Conservation (phyloP, 345 rosid genomes). For the Odontarrhena argentea region DNA sequence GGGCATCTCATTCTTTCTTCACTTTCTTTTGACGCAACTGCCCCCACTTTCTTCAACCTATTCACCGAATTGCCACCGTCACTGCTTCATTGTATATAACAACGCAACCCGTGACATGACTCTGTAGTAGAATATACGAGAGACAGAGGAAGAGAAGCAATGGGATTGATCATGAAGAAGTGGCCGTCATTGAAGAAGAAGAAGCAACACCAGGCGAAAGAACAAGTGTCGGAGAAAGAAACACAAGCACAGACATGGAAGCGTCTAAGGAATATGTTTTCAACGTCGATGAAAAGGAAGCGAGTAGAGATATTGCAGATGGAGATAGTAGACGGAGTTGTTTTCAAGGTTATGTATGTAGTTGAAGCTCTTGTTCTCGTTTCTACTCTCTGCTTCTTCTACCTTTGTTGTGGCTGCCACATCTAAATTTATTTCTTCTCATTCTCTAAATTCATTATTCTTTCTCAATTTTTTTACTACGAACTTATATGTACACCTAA, state of each 20-base stretch:
- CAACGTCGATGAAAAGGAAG: conserved; percentile 42
- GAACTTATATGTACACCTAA: conserved; percentile 15
- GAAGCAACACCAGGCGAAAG: conserved; percentile 25
- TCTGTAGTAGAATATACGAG: not conserved
- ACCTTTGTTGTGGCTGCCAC: conserved; percentile 74
- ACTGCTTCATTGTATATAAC: conserved; percentile 15
- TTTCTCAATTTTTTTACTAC: conserved; percentile 9
- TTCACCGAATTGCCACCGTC: conserved; percentile 29
- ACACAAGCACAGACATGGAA: conserved; percentile 42
- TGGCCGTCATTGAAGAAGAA: conserved; percentile 35
- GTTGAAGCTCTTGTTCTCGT: conserved; percentile 65
- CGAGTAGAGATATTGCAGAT: conserved; percentile 35
- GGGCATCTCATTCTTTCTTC: conserved; percentile 34
- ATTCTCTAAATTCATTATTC: conserved; percentile 17
- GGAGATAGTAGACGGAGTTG: conserved; percentile 49
- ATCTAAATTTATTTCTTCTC: conserved; percentile 36
- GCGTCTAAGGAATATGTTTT: conserved; percentile 33
- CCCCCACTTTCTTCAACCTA: conserved; percentile 18
- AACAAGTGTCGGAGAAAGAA: conserved; percentile 42
- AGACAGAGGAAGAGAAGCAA: conserved; percentile 17
- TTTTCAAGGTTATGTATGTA: conserved; percentile 57
- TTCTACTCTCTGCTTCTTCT: conserved; percentile 76
- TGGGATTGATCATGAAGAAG: conserved; percentile 27
- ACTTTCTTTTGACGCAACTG: not conserved
- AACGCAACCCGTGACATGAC: conserved; percentile 23